phyloP scores from a whole-genome alignment of 2,329 filamentous ascomycete species.

The Fusarium chaquense region DNA sequence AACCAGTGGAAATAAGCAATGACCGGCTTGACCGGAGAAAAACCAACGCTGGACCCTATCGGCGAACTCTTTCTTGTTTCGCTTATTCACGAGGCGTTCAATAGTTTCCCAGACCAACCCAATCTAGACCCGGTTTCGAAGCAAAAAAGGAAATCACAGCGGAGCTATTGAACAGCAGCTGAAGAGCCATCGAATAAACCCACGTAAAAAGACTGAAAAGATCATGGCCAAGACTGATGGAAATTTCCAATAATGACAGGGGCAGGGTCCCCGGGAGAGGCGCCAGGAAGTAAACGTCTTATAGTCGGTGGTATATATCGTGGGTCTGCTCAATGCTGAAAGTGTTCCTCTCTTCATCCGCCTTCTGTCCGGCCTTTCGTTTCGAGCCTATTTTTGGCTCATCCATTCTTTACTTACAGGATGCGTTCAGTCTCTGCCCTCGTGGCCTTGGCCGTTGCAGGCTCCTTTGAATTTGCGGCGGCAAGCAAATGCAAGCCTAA shows the following conservation, averaged over 20 bases:
- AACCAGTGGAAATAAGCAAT: background rate
- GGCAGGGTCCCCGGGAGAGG: background rate
- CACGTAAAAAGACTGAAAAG: background rate
- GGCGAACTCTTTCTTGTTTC: background rate
- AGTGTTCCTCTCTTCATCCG: background rate
- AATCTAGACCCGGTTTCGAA: conserved; percentile 7
- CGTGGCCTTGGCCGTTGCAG: conserved; percentile 21
- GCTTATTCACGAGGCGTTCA: conserved; percentile 11
- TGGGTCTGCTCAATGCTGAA: background rate
- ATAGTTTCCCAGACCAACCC: conserved; percentile 14
- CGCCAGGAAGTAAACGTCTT: conserved; percentile 5
- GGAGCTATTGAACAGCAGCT: conserved; percentile 21
- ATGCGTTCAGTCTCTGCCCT: conserved; percentile 35
- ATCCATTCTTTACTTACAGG: conserved; percentile 13
- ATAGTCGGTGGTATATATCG: conserved; percentile 4
- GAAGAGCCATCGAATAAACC: background rate
- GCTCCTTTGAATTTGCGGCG: background rate
- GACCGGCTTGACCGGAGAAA: background rate
- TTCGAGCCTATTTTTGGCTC: conserved; percentile 9
- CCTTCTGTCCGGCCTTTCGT: conserved; percentile 3
- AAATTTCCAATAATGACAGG: conserved; percentile 15
- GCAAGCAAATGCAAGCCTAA: conserved; percentile 33
- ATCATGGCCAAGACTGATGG: background rate
- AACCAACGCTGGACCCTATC: background rate
- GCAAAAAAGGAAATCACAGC: conserved; percentile 1